Evolutionary conservation across 2,329 filamentous ascomycete genomes (phyloP).

Genomic region (Rutstroemia sydowiana): DNA sequence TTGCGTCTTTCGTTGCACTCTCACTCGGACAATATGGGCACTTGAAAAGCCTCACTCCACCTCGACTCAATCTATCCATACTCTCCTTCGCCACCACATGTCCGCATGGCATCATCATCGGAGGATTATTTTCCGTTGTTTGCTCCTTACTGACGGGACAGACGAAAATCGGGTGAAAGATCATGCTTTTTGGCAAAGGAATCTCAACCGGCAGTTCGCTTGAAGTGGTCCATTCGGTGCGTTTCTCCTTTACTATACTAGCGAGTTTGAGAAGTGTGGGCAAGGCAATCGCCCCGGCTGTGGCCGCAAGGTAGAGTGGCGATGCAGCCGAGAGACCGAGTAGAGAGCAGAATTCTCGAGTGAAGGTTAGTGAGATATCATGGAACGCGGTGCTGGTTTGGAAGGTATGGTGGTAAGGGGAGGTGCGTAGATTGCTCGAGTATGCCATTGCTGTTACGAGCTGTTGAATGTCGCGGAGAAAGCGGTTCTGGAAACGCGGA

Average conservation of each 20-base stretch:
- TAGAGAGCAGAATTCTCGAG: constrained; percentile 86
- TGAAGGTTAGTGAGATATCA: constrained; percentile 81
- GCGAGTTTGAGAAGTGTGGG: constrained; percentile 85
- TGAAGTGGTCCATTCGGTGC: constrained; percentile 89
- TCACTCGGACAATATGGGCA: constrained; percentile 94
- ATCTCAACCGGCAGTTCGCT: constrained; percentile 81
- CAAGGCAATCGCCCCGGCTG: constrained; percentile 84
- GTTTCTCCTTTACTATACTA: constrained; percentile 77
- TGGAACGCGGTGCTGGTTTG: constrained; percentile 69
- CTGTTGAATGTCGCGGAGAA: constrained; percentile 71
- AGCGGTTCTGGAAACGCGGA: constrained; percentile 63
- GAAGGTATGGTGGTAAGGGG: constrained; percentile 76
- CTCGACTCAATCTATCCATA: constrained; percentile 71
- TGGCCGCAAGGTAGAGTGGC: constrained; percentile 85
- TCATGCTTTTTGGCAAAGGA: constrained; percentile 50
- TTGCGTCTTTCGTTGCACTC: constrained; percentile 67
- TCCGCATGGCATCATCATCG: constrained; percentile 94
- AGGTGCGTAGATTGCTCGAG: constrained; percentile 62
- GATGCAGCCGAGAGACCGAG: constrained; percentile 86
- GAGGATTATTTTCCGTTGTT: constrained; percentile 84
- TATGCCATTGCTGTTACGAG: constrained; percentile 78
- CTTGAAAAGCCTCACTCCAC: constrained; percentile 62
- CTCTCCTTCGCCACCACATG: constrained; percentile 88
- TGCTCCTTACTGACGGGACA: constrained; percentile 97
- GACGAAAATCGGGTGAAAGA: constrained; percentile 95